Base-by-base conservation (phyloP, 108 stramenopile genomes). In the Heterococcus sp. region DNA sequence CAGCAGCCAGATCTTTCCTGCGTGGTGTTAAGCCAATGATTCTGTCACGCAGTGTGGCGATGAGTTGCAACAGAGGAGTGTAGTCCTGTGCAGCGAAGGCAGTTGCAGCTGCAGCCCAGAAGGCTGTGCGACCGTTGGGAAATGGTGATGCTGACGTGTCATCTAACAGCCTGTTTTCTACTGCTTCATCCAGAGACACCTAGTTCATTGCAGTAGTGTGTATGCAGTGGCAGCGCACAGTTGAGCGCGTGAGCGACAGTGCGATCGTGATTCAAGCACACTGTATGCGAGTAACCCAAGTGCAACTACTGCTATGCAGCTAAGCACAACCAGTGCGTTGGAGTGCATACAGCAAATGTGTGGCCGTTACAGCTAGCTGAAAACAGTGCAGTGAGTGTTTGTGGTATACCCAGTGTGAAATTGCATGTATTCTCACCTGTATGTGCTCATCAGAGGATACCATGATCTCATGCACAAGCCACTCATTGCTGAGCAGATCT, bases 21-120 rank as follows among this genome's bases (percentile, higher is more conserved):
- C 79, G 79, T 29, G 79, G 79, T 4, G 79, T 81, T 32, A 81
- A 72, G 39, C 79, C 79, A 35, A 70, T 72, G 5, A 81, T 81
- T 32, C 70, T 46, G 72, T 81, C 79, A 32, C 79, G 79, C 14
- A 81, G 79, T 66, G 72, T 72, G 3, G 64, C 71, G 32, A 81
- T 66, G 28, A 81, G 68, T 26, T 72, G 72, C 35, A 81, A 65
- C 21, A 81, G 71, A 33, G 79, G 79, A 65, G 79, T 81, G 79
- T 70, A 72, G 72, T 81, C 79, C 38, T 65, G 46, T 2, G 38
- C 38, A 33, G 68, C 79, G 37, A 81, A 71, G 32, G 71, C 38
- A 38, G 39, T 32, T 26, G 67, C 79, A 38, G 72, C 79, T 11
- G 32, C 33, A n/a, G 21, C 30, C 79, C 79, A 81, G 79, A 71